These are phyloP conservation scores for Tubosaeta sp. DNA, from an alignment of 768 basidiomycete species.

Conservation along the genomic window DNA sequence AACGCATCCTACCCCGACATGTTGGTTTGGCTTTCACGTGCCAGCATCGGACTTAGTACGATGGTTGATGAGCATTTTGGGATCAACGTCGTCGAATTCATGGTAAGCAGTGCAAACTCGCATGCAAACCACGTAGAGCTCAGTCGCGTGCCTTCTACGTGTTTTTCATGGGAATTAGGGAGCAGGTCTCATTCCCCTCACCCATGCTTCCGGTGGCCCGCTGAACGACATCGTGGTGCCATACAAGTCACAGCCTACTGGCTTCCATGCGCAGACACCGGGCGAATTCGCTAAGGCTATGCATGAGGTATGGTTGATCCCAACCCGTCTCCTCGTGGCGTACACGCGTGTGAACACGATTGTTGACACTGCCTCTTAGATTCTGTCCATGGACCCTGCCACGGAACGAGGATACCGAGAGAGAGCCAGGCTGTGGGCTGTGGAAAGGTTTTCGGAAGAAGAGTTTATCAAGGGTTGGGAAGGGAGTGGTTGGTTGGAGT, in stretches of 20 bases:
- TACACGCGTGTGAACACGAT: background rate
- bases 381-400: slow-evolving; percentile 48
- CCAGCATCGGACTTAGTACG: slow-evolving; percentile 86
- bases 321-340: slow-evolving; percentile 1
- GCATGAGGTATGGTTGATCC: slow-evolving; percentile 39
- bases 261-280: slow-evolving; percentile 73
- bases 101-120: slow-evolving; percentile 51
- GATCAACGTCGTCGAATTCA: slow-evolving; percentile 96
- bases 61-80: slow-evolving; percentile 99
- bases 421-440: slow-evolving; percentile 68
- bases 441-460: slow-evolving; percentile 67
- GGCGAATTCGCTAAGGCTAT: slow-evolving; percentile 65
- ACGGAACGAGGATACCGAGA: slow-evolving; percentile 60
- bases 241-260: slow-evolving; percentile 65
- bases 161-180: slow-evolving; percentile 50
- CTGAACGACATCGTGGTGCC: slow-evolving; percentile 88
- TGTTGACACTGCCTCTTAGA: slow-evolving; percentile 19
- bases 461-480: slow-evolving; percentile 80
- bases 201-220: slow-evolving; percentile 92
- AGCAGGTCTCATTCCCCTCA: slow-evolving; percentile 87
- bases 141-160: slow-evolving; percentile 11
- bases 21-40: slow-evolving; percentile 62
- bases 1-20: slow-evolving; percentile 78
- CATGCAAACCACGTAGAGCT: background rate
- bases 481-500: slow-evolving; percentile 53